Percentiles rank a stretch among this genome's conserved stretches.
Evolutionary conservation across 345 rosid genomes (phyloP).

Genomic region (Gossypium turneri): DNA sequence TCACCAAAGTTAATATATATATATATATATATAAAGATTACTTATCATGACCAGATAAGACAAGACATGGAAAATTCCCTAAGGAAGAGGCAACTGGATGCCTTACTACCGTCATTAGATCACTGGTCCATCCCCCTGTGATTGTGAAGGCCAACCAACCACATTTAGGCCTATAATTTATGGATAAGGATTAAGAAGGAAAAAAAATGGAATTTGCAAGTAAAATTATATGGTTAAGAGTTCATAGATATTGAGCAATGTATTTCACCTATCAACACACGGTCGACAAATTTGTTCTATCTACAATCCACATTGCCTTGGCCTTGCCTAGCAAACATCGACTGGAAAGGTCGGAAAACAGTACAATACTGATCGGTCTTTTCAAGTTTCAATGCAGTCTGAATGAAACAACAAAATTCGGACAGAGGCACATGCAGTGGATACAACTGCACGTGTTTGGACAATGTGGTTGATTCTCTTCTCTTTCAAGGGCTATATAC

Average conservation of each 20-base stretch:
- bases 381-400: not conserved
- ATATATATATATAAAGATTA: not conserved
- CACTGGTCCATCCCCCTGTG: not conserved
- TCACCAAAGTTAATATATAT: too few species aligned
- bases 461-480: not conserved
- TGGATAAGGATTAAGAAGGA: not conserved
- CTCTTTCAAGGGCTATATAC: not conserved
- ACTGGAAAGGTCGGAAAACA: not conserved
- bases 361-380: not conserved
- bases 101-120: not conserved
- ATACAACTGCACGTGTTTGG: not conserved
- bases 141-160: not conserved
- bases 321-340: not conserved
- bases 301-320: not conserved
- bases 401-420: not conserved
- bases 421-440: conserved; percentile 4
- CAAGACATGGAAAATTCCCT: not conserved
- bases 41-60: not conserved
- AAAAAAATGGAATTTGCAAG: not conserved
- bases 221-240: not conserved
- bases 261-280: not conserved
- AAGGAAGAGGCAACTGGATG: not conserved
- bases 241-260: not conserved
- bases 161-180: not conserved
- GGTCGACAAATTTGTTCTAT: not conserved